These are phyloP conservation scores for Schoenoplectus tabernaemontani DNA, from an alignment of 202 grass and related monocot species.

Conservation along the genomic window DNA sequence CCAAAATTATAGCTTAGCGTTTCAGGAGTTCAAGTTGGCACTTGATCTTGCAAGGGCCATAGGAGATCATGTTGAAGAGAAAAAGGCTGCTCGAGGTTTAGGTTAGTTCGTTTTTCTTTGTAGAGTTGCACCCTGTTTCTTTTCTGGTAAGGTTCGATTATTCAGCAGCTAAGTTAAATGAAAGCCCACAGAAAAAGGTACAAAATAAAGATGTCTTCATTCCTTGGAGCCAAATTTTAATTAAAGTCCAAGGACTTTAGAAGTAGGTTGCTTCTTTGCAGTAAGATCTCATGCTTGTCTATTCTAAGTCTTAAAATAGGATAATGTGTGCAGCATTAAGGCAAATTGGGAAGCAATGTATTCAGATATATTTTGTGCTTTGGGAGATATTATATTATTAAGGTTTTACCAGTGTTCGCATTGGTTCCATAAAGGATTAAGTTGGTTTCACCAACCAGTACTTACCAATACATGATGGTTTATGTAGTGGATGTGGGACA, in stretches of 20 bases:
- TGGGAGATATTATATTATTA: background rate
- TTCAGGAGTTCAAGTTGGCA: constrained; percentile 79
- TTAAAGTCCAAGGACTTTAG: background rate
- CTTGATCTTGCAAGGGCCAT: constrained; percentile 67
- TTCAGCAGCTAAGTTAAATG: background rate
- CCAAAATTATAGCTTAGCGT: constrained; percentile 63
- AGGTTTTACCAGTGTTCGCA: background rate
- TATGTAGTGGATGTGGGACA: background rate
- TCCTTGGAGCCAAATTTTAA: background rate
- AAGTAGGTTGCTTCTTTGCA: background rate
- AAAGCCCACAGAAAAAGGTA: background rate
- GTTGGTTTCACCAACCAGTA: background rate
- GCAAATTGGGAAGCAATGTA: background rate
- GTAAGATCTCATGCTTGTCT: background rate
- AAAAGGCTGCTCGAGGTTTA: constrained; percentile 91
- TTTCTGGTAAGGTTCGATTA: background rate
- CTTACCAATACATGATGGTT: background rate
- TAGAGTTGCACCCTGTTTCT: background rate
- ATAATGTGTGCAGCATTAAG: background rate
- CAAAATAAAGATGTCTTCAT: background rate
- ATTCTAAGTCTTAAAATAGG: background rate
- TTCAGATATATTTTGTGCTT: background rate
- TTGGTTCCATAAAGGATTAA: background rate
- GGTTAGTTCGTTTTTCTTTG: constrained; percentile 38
- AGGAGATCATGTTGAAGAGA: constrained; percentile 88